A percentile compares a stretch with the other conserved stretches of the same genome.
Conservation (phyloP, 2,329 filamentous ascomycete species). For the Onygenales sp. region DNA sequence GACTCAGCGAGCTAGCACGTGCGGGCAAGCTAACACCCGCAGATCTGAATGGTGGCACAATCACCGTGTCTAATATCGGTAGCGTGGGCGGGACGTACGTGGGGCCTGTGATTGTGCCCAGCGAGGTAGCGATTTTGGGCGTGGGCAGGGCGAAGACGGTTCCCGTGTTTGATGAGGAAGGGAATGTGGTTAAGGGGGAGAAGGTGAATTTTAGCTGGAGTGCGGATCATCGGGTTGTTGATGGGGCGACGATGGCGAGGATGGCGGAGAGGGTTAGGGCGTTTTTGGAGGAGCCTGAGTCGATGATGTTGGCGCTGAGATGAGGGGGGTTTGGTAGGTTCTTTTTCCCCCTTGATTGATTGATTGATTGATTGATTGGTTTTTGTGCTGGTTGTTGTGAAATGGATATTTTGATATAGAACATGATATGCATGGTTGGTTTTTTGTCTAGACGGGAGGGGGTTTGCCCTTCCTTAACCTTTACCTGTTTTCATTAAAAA, state of each 20-base stretch:
- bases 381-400: too few species aligned
- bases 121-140: constrained; percentile 85
- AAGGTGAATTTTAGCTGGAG: constrained; percentile 92
- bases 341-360: neutral
- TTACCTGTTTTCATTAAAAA: too few species aligned
- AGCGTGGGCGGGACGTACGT: constrained; percentile 90
- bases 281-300: constrained; percentile 74
- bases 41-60: constrained; percentile 78
- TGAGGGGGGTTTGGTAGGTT: constrained; percentile 34
- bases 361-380: neutral
- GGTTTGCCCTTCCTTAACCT: too few species aligned
- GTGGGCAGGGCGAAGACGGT: constrained; percentile 71
- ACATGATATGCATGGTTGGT: too few species aligned
- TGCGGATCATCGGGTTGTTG: constrained; percentile 86
- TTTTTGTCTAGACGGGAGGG: too few species aligned
- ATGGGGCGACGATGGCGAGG: constrained; percentile 88
- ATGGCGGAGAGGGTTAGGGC: constrained; percentile 72
- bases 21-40: constrained; percentile 63
- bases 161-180: constrained; percentile 59
- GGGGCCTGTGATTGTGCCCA: constrained; percentile 80
- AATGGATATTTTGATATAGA: too few species aligned
- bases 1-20: constrained; percentile 63
- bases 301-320: constrained; percentile 74
- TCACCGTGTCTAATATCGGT: constrained; percentile 94
- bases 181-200: constrained; percentile 61